Conservation (phyloP, 768 basidiomycete genomes). For the Podaxis carcinomalis region DNA sequence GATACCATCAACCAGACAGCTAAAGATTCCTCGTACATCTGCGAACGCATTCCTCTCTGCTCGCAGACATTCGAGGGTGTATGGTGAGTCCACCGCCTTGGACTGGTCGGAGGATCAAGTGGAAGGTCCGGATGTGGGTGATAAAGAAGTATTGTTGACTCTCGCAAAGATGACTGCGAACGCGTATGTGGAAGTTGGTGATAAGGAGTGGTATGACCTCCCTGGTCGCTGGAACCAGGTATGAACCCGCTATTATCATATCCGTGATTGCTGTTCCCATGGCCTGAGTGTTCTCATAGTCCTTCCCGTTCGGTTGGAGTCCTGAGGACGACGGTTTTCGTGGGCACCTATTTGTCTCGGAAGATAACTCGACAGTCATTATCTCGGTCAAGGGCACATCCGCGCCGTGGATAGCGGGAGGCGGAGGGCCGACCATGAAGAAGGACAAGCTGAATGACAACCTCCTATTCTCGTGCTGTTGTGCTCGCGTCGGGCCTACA, state of each 20-base stretch:
- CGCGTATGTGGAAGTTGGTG: slow-evolving; percentile 57
- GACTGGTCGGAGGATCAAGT: slow-evolving; percentile 68
- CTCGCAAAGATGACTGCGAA: slow-evolving; percentile 91
- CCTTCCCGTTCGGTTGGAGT: slow-evolving; percentile 84
- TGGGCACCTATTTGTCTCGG: slow-evolving; percentile 86
- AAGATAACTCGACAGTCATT: slow-evolving; percentile 81
- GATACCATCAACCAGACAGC: slow-evolving; percentile 32
- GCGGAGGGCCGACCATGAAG: slow-evolving; percentile 75
- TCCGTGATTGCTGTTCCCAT: not conserved
- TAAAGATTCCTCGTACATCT: slow-evolving; percentile 42
- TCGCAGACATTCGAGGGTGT: slow-evolving; percentile 29
- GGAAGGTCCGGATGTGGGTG: slow-evolving; percentile 64
- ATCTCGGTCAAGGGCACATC: slow-evolving; percentile 94
- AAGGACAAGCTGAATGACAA: slow-evolving; percentile 97
- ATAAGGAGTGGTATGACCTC: slow-evolving; percentile 69
- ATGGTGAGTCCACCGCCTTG: slow-evolving; percentile 30
- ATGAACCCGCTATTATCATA: slow-evolving; percentile 16
- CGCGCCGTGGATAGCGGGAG: slow-evolving; percentile 58
- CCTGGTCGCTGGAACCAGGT: slow-evolving; percentile 60
- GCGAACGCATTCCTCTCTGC: slow-evolving; percentile 38
- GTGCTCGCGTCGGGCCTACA: slow-evolving; percentile 89
- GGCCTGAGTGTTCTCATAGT: slow-evolving; percentile 28
- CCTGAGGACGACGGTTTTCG: slow-evolving; percentile 86
- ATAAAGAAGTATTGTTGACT: slow-evolving; percentile 65
- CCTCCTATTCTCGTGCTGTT: slow-evolving; percentile 94